phyloP scores from a whole-genome alignment of 345 rosid species.

The Excoecaria agallocha region DNA sequence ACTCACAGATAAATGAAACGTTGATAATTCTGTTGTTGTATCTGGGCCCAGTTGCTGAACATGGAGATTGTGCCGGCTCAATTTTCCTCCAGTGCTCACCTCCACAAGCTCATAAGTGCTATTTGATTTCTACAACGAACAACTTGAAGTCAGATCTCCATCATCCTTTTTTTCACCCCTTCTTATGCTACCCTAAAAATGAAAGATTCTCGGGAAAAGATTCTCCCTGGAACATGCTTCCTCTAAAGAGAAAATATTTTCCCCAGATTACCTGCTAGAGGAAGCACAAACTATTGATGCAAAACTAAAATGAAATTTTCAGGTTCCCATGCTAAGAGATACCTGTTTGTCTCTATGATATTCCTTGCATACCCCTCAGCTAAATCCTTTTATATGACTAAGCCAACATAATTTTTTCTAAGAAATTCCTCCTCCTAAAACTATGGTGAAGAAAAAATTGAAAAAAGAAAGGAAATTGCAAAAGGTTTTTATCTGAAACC shows the following conservation, averaged over 20 bases:
- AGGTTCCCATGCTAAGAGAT: not conserved
- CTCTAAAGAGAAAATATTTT: too few species aligned
- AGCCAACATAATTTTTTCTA: not conserved
- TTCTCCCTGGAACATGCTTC: too few species aligned
- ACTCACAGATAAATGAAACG: conserved; percentile 68
- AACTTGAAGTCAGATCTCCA: not conserved
- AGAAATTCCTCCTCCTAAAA: not conserved
- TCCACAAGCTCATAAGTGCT: conserved; percentile 83
- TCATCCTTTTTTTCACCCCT: not conserved
- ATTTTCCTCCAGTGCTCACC: conserved; percentile 85
- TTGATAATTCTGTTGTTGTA: conserved; percentile 71
- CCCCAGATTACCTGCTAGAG: not conserved
- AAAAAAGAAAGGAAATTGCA: not conserved
- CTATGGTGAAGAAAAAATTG: not conserved
- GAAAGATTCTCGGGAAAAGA: too few species aligned
- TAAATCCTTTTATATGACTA: not conserved
- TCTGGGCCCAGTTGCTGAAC: conserved; percentile 87
- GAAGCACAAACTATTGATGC: not conserved
- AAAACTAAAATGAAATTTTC: not conserved
- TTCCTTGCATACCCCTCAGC: not conserved
- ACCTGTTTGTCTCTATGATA: not conserved
- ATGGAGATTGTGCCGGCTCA: conserved; percentile 91
- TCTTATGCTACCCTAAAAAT: not conserved
- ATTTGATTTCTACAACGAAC: conserved; percentile 51
- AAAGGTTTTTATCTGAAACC: not conserved